Conservation (phyloP, 1,284 basidiomycete species). For the Irpex sp. region DNA sequence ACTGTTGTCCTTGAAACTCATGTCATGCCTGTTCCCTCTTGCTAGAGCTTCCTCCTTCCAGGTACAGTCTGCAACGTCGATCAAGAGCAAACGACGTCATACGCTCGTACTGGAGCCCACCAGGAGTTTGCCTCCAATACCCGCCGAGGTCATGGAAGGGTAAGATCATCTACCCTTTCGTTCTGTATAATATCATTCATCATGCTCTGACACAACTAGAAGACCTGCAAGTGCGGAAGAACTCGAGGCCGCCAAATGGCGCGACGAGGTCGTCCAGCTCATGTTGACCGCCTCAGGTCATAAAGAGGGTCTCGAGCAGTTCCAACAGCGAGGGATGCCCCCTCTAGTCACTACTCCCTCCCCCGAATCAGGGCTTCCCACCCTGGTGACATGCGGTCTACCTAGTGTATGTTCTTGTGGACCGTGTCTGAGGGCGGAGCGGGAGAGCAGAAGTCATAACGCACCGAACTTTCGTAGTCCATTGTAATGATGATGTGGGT, state of each 20-base stretch:
- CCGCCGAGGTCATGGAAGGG: background rate
- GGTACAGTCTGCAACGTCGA: background rate
- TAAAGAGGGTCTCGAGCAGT: background rate
- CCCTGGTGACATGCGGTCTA: background rate
- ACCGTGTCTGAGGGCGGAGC: background rate
- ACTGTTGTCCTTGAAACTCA: background rate
- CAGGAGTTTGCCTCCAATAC: background rate
- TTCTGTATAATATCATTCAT: no score
- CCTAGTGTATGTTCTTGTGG: background rate
- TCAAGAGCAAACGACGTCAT: background rate
- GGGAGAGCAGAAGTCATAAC: background rate
- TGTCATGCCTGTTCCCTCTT: background rate
- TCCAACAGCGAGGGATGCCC: background rate
- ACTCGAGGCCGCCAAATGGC: background rate
- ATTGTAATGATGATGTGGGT: background rate
- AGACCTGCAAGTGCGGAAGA: background rate
- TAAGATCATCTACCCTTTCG: background rate
- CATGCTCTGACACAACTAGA: background rate
- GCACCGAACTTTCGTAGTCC: background rate
- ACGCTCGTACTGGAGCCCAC: background rate
- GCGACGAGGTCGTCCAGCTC: background rate
- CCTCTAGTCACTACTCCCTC: background rate
- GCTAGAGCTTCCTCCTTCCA: background rate
- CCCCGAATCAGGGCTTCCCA: background rate
- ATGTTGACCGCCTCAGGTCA: background rate